Evolutionary conservation across 2,329 filamentous ascomycete species (phyloP).

Genomic region (Sclerotiophoma versabilis): DNA sequence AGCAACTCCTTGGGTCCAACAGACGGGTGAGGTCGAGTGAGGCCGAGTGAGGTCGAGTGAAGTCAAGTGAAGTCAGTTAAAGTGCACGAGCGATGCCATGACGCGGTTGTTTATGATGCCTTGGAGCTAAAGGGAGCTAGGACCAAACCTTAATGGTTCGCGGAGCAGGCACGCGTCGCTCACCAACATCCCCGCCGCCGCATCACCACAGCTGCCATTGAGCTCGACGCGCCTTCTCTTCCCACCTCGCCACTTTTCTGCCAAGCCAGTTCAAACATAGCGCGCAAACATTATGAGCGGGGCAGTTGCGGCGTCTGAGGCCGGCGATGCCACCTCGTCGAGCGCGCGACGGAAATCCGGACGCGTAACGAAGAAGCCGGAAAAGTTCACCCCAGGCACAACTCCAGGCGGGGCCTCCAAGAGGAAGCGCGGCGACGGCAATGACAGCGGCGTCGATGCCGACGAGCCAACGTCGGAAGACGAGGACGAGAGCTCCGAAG

Average conservation of each 20-base stretch:
- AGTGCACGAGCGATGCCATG: constrained; percentile 10
- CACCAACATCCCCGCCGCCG: constrained; percentile 28
- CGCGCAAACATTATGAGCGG: constrained; percentile 44
- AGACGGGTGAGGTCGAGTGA: not conserved
- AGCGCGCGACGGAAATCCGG: constrained; percentile 50
- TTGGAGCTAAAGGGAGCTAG: constrained; percentile 5
- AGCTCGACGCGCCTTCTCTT: constrained; percentile 20
- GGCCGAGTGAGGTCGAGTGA: not conserved
- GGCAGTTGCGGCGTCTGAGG: constrained; percentile 33
- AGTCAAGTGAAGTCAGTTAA: not conserved
- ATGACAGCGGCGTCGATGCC: constrained; percentile 40
- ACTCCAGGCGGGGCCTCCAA: constrained; percentile 43
- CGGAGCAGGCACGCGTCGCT: constrained; percentile 18
- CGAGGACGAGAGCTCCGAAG: constrained; percentile 43
- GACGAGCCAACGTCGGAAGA: constrained; percentile 38
- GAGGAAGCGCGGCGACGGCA: constrained; percentile 45
- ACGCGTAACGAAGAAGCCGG: constrained; percentile 50
- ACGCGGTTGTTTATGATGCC: constrained; percentile 13
- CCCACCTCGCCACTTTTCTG: constrained; percentile 8
- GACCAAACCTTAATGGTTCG: constrained; percentile 13
- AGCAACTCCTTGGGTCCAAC: not conserved
- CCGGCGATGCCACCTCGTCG: constrained; percentile 35
- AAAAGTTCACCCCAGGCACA: constrained; percentile 40
- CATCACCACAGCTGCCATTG: constrained; percentile 30
- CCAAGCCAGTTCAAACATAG: constrained; percentile 11